Evolutionary conservation across 495 filamentous ascomycete species (phyloP), one percentile per base, ranked within the genome.

Genomic region (Penicillium taxi): DNA sequence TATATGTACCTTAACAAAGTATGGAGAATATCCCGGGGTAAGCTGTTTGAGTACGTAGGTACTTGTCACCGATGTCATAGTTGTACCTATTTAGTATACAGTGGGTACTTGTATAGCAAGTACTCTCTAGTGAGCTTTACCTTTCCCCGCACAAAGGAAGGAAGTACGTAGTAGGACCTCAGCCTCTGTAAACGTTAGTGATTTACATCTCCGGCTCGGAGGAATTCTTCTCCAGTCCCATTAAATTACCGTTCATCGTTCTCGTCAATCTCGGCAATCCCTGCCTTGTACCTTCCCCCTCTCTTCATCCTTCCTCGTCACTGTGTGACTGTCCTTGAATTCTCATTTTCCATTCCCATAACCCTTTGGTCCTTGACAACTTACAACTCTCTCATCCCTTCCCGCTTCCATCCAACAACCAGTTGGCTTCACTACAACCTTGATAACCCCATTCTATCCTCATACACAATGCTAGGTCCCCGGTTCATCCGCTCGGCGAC

Each of bases 401-500:
- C 24, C 34, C 32, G 13, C 31, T 33, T 33, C 22, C 31, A 33
- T 20, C 17, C 12, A 15, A 8, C 14, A 9, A 20, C 18, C n/a
- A 33, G 17, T 13, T 33, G 9, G 8, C 16, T 12, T 19, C 17
- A 9, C 22, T 9, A 19, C 18, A 4, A 11, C 1, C 13, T 33
- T 21, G 11, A 17, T n/a, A 15, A 33, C 34, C 15, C 26, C 21
- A 26, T 18, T 13, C 28, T 16, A 11, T 31, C 34, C 23, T 12
- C 32, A 9, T 26, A 37, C 21, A 30, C 29, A 38, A 75, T 75
- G 72, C 52, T 75, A 42, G 52, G 59, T 20, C 62, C 69, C 46
- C 72, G 72, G 41, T 48, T 69, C 42, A 35, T 71, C 40, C 67
- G 67, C 52, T 57, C 66, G 44, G 55, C 63, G 53, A 60, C 67